phyloP scores from a whole-genome alignment of 2,329 filamentous ascomycete genomes.

The Karstenula rhodostoma region DNA sequence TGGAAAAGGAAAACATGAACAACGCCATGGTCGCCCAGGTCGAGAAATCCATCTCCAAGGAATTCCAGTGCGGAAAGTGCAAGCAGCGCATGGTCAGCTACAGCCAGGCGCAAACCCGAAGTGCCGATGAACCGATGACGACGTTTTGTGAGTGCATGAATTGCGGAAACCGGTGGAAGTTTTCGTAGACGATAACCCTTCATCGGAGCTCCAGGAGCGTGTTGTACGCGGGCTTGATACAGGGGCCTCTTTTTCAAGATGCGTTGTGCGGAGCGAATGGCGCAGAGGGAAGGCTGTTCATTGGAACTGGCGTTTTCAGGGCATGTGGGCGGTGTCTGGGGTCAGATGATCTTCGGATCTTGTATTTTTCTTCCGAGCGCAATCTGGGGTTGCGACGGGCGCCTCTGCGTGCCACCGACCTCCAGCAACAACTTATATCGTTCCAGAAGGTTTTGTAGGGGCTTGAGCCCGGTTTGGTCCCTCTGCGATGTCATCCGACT shows the following conservation, averaged over 20 bases:
- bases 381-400: background rate
- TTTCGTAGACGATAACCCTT: slow-evolving; percentile 34
- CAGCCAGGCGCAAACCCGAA: slow-evolving; percentile 92
- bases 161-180: slow-evolving; percentile 62
- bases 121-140: slow-evolving; percentile 86
- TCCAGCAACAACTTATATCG: background rate
- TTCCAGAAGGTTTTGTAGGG: background rate
- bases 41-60: slow-evolving; percentile 88
- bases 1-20: slow-evolving; percentile 94
- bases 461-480: background rate
- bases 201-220: background rate
- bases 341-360: background rate
- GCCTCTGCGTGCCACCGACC: background rate
- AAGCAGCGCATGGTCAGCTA: slow-evolving; percentile 95
- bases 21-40: slow-evolving; percentile 93
- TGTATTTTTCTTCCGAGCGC: background rate
- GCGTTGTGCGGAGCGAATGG: slow-evolving; percentile 1
- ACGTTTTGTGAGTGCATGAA: slow-evolving; percentile 64
- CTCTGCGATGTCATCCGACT: background rate
- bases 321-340: slow-evolving; percentile 16
- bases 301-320: slow-evolving; percentile 6
- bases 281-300: background rate
- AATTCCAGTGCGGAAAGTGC: slow-evolving; percentile 89
- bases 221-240: background rate
- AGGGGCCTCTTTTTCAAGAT: background rate